These are phyloP conservation scores for Sapria himalayana DNA, from an alignment of 345 rosid genomes.

Conservation along the genomic window DNA sequence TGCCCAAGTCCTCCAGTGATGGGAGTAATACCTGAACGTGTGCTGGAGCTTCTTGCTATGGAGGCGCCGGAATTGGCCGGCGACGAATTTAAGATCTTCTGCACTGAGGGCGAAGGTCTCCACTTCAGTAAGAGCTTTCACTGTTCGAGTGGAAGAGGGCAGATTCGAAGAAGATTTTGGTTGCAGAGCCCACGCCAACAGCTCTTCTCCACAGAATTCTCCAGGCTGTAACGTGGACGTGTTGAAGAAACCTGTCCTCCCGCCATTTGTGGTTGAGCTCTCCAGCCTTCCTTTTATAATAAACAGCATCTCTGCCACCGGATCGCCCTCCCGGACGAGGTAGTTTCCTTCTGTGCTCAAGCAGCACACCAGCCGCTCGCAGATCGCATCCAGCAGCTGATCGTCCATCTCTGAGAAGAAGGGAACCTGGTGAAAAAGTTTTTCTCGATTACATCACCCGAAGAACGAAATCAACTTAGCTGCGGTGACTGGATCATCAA, in stretches of 20 bases:
- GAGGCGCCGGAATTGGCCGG: constrained; percentile 39
- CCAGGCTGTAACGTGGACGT: constrained; percentile 34
- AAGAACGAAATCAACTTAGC: constrained; percentile 4
- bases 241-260: constrained; percentile 43
- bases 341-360: constrained; percentile 40
- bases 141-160: constrained; percentile 48
- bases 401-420: constrained; percentile 50
- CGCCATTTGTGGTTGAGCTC: constrained; percentile 48
- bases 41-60: constrained; percentile 50
- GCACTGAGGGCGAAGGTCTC: constrained; percentile 47
- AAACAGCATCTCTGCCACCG: constrained; percentile 39
- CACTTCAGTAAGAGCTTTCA: constrained; percentile 31
- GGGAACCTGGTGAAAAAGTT: constrained; percentile 23
- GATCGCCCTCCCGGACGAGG: constrained; percentile 46
- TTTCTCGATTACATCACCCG: background rate
- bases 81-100: constrained; percentile 43
- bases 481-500: too few species aligned
- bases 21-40: constrained; percentile 40
- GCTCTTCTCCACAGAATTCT: constrained; percentile 50
- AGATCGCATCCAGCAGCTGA: constrained; percentile 46
- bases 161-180: constrained; percentile 29
- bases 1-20: constrained; percentile 57
- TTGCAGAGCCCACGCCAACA: constrained; percentile 46
- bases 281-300: constrained; percentile 37
- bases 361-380: constrained; percentile 35